Percentiles rank a stretch among this genome's conserved stretches.
phyloP scores from a whole-genome alignment of 2,329 filamentous ascomycete genomes.

The Colletotrichum cereale region DNA sequence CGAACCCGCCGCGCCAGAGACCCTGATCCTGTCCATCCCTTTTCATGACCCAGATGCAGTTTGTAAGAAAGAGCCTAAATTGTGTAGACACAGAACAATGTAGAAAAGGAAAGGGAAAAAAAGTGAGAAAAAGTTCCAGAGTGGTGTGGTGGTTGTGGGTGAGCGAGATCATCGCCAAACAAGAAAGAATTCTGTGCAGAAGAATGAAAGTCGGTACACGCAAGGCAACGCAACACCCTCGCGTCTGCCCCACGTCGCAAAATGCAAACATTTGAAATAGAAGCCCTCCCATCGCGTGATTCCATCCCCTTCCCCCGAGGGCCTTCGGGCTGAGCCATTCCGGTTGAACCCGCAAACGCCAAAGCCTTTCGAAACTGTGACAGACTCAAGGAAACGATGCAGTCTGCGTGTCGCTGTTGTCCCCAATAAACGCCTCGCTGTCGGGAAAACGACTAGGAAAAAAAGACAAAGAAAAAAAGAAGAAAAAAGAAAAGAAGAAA shows the following conservation, averaged over 20 bases:
- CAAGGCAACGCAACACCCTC: conserved; percentile 21
- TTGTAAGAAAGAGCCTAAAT: conserved; percentile 25
- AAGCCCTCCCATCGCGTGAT: conserved; percentile 13
- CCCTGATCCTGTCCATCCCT: background rate
- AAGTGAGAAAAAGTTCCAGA: conserved; percentile 8
- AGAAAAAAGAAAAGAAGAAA: conserved; percentile 20
- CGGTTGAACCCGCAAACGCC: conserved; percentile 31
- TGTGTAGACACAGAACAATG: conserved; percentile 35
- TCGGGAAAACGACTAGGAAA: conserved; percentile 31
- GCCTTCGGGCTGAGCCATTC: conserved; percentile 1
- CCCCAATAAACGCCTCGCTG: conserved; percentile 39
- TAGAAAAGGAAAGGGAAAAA: background rate
- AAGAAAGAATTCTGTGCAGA: conserved; percentile 3
- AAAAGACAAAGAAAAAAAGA: conserved; percentile 35
- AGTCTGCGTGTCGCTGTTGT: conserved; percentile 40
- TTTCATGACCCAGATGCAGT: conserved; percentile 27
- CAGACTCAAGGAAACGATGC: conserved; percentile 40
- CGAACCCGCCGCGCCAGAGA: conserved; percentile 10
- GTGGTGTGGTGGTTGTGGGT: conserved; percentile 25
- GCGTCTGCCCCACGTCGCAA: conserved; percentile 16
- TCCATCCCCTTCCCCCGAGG: background rate
- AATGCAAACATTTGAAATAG: conserved; percentile 13
- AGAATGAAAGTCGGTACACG: conserved; percentile 22
- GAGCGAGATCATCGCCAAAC: conserved; percentile 11
- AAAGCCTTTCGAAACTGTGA: conserved; percentile 4